Evolutionary conservation across 768 basidiomycete species (phyloP), one percentile per base, ranked within the genome.

Genomic region (Serendipita indica): DNA sequence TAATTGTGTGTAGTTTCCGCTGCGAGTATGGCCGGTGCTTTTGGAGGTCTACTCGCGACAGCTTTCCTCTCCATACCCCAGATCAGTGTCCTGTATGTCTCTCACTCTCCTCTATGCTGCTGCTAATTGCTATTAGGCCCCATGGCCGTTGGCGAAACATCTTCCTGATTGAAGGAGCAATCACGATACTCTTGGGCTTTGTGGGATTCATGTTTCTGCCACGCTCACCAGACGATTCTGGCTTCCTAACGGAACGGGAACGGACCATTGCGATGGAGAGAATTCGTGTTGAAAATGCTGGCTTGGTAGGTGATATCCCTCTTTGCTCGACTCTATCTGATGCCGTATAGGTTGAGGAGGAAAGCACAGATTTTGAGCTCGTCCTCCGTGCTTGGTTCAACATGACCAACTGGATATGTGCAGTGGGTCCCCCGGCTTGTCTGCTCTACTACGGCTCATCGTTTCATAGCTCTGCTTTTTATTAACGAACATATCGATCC

Each of bases 91-190:
- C 32, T 54, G 49, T 54, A 28, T 22, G 49, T 30, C 5, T 43
- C 5, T n/a, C n/a, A 7, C 3, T 43, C 27, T 6, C 27, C 5
- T 18, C 27, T 1, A 7, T 43, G n/a, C 27, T 43, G 5, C 41
- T 43, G 5, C 41, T 43, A 25, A 43, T 43, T 7, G 66, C 69
- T 45, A 68, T 73, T 18, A 71, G 72, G 0, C 59, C 58, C 1
- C 63, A 72, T 18, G 67, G 62, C 28, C 67, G 67, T 3, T 73
- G 72, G 72, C 63, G 72, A 27, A 73, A 75, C 65, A 73, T 76
- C 28, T 74, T 76, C 57, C 67, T 76, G 27, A 61, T 74, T 35
- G 74, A 75, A 69, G 74, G 71, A 5, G 69, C 71, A 18, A 73
- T 74, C 2, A 73, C 72, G 5, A 69, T 69, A 20, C 70, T 67